Conservation (phyloP, 1,139 yeast species). For the Suhomyces ambrosiae region DNA sequence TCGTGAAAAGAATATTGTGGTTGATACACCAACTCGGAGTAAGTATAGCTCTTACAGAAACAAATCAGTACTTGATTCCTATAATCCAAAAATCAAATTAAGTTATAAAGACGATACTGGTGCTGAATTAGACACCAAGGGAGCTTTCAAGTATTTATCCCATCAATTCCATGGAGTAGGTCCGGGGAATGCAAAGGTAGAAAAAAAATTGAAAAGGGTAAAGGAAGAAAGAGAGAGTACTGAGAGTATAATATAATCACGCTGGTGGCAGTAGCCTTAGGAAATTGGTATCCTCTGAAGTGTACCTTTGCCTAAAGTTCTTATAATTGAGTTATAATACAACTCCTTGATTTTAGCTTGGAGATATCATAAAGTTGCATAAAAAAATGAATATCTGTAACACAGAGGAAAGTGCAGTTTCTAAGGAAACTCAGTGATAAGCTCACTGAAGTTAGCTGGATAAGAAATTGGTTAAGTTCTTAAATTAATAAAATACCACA, state of each 20-base stretch:
- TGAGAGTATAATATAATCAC: constrained; percentile 6
- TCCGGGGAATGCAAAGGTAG: constrained; percentile 17
- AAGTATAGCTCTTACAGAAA: constrained; percentile 3
- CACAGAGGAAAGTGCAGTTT: too few species aligned
- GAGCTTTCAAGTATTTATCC: constrained; percentile 83
- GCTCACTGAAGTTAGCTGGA: too few species aligned
- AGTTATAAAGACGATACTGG: constrained; percentile 76
- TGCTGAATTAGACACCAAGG: constrained; percentile 61
- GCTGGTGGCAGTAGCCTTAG: background rate
- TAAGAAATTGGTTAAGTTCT: too few species aligned
- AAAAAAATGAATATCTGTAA: too few species aligned
- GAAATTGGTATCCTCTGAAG: too few species aligned
- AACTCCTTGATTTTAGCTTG: too few species aligned
- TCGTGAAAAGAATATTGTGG: constrained; percentile 28
- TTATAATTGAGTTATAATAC: too few species aligned
- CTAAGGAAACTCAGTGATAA: too few species aligned
- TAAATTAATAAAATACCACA: too few species aligned
- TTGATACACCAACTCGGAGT: constrained; percentile 19
- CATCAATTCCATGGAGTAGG: constrained; percentile 80
- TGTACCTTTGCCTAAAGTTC: too few species aligned
- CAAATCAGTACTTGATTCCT: constrained; percentile 37
- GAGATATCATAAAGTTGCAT: too few species aligned
- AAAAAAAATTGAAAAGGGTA: constrained; percentile 14
- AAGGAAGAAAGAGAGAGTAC: constrained; percentile 8
- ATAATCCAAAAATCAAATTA: constrained; percentile 67